Base-by-base conservation (phyloP, 1,284 basidiomycete species). In the Leccinum griseonigrum region DNA sequence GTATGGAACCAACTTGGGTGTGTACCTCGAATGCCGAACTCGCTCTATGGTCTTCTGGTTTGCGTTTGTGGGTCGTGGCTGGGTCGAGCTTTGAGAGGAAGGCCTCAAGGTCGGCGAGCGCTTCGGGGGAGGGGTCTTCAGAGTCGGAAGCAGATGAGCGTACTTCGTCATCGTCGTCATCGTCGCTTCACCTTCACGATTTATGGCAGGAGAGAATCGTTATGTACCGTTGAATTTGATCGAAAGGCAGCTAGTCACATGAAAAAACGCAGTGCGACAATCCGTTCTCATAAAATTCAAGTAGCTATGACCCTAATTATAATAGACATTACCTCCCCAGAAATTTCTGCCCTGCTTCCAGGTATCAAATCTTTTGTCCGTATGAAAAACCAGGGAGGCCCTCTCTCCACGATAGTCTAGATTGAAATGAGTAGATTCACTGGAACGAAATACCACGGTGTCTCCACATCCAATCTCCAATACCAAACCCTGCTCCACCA, bases 71-170 rank as follows among this genome's bases (percentile, higher is more conserved):
- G 14, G 83, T 76, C 32, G 63, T 54, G 0, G 82, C 74, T 1
- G 81, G 72, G 61, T 90, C 86, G 58, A 96, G 85, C n/a, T 75
- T 79, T 2, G 86, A 83, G 54, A 96, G 85, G 67, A 94, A 92
- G 7, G 76, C 79, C 63, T 88, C 85, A 2, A 96, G 85, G 40
- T 85, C 82, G 43, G 86, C 70, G 4, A 94, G 78, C 1, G 86
- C 88, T 55, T 82, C 83, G 5, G 82, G 81, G 22, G 80, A 81
- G 18, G 77, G 78, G 10, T 84, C 86, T 56, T 88, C 87, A 16
- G 81, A 81, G 46, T 89, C 85, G 0, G 86, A 87, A 4, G 81
- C 78, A 36, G 81, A 79, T 61, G 85, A 80, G 28, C 69, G 73
- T 18, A 76, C 75, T 16, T 81, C 75, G 1, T 75, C 74, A 0